Evolutionary conservation across 1,284 basidiomycete species (phyloP), one percentile per base, ranked within the genome.

Genomic region (Cystobasidiaceae sp.): DNA sequence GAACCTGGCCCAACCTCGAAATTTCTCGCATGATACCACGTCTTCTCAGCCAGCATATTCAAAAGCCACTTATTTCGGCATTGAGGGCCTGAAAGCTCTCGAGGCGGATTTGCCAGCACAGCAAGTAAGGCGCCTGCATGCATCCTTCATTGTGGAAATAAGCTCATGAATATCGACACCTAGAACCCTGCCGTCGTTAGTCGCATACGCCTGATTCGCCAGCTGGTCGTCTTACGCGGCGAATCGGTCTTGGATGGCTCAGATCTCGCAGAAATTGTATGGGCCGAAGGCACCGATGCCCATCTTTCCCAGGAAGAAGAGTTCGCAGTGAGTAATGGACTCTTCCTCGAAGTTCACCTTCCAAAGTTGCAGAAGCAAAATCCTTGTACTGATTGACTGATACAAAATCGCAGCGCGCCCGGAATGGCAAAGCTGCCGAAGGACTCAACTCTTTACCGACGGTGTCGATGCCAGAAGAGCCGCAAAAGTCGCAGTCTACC

Each of bases 291-390:
- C 17, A 56, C 61, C 2, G 51, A 64, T 44, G 49, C 51, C 6
- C 52, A 64, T 27, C 23, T 64, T 2, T 54, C 51, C 23, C n/a
- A 28, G 21, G 61, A 64, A 30, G 51, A 64, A 21, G 61, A 64
- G 33, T 51, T 64, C 17, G 52, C 61, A 3, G 61, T 56, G 6
- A 56, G 52, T 45, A 28, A 7, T 19, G n/a, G 21, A 17, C 45
- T 19, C 2, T 17, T 46, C 21, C 4, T 21, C 34, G 25, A 39
- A 6, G 2, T 21, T 50, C 44, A n/a, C 27, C 43, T 54, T 8
- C 39, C n/a, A n/a, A 39, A 11, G 37, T 39, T 46, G 44, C 9
- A 11, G 9, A 46, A 15, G 21, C 44, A 9, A 15, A 46, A 13
- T 21, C 9, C 11, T 15, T 46, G 13, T 21, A 8, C 9, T 46